Evolutionary conservation across 768 basidiomycete species (phyloP).

Genomic region (Dendrothele bispora): DNA sequence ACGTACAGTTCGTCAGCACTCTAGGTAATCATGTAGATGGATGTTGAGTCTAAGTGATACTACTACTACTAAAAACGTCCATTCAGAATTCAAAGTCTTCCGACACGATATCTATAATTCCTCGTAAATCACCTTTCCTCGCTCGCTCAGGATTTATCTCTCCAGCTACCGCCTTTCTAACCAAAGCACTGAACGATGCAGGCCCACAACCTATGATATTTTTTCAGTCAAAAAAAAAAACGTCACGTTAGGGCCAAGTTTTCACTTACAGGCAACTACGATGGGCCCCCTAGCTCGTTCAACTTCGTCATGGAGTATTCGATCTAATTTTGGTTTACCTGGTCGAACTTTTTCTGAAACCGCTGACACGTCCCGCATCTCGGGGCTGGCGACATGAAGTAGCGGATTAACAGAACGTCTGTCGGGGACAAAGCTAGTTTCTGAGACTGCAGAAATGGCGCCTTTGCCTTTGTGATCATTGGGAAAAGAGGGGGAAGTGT

Average conservation of each 20-base stretch:
- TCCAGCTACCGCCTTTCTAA: constrained; percentile 62
- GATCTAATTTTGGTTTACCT: constrained; percentile 65
- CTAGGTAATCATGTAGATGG: too few species aligned
- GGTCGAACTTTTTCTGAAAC: constrained; percentile 63
- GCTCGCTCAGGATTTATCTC: constrained; percentile 59
- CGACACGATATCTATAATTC: constrained; percentile 59
- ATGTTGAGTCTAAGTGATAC: too few species aligned
- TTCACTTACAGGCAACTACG: constrained; percentile 67
- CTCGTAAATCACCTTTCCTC: constrained; percentile 54
- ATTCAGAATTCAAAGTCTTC: constrained; percentile 67
- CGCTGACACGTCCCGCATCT: constrained; percentile 56
- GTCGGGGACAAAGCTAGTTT: too few species aligned
- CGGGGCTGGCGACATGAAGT: constrained; percentile 55
- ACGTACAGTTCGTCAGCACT: too few species aligned
- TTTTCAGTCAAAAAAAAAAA: constrained; percentile 1
- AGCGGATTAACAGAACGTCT: too few species aligned
- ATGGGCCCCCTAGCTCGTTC: constrained; percentile 51
- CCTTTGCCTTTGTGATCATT: background rate
- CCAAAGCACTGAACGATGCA: constrained; percentile 62
- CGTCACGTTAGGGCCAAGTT: background rate
- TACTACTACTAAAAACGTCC: too few species aligned
- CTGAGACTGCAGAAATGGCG: too few species aligned
- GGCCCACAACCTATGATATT: constrained; percentile 67
- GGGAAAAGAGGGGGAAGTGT: background rate
- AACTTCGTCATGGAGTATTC: constrained; percentile 67